phyloP scores from a whole-genome alignment of 2,329 filamentous ascomycete species.

The Fusarium torulosum region DNA sequence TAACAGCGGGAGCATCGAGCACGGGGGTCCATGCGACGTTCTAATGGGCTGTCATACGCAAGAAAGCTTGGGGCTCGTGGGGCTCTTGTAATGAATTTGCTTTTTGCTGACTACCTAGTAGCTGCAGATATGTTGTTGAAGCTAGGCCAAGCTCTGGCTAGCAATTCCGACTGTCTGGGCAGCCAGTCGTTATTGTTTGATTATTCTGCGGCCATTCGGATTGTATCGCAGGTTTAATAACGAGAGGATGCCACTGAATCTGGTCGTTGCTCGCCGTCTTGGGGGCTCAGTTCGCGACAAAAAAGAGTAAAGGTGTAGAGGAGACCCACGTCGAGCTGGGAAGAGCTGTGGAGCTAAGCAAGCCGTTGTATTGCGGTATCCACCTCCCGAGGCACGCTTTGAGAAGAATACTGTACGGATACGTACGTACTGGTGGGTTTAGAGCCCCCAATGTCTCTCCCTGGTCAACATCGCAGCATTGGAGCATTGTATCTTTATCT shows the following conservation, averaged over 20 bases:
- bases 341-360: constrained; percentile 17
- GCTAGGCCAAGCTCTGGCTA: constrained; percentile 29
- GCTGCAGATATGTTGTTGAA: neutral
- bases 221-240: constrained; percentile 18
- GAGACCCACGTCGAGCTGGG: constrained; percentile 6
- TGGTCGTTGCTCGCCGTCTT: constrained; percentile 1
- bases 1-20: constrained; percentile 48
- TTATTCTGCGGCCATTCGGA: neutral
- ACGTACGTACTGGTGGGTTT: neutral
- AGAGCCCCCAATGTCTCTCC: constrained; percentile 5
- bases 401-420: neutral
- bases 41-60: constrained; percentile 49
- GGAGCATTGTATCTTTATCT: neutral
- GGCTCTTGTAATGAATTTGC: constrained; percentile 18
- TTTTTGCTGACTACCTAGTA: constrained; percentile 1
- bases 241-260: neutral
- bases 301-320: constrained; percentile 3
- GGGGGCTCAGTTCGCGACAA: constrained; percentile 2
- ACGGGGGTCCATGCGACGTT: constrained; percentile 48
- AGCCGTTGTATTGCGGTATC: constrained; percentile 10
- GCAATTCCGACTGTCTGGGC: constrained; percentile 33
- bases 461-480: constrained; percentile 3
- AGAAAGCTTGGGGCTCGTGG: constrained; percentile 28
- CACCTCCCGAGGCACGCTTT: constrained; percentile 6
- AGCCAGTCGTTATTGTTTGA: constrained; percentile 7